A percentile compares a stretch with the other conserved stretches of the same genome.
phyloP scores from a whole-genome alignment of 257 asterid genomes.

The Euphrasia confusa region DNA sequence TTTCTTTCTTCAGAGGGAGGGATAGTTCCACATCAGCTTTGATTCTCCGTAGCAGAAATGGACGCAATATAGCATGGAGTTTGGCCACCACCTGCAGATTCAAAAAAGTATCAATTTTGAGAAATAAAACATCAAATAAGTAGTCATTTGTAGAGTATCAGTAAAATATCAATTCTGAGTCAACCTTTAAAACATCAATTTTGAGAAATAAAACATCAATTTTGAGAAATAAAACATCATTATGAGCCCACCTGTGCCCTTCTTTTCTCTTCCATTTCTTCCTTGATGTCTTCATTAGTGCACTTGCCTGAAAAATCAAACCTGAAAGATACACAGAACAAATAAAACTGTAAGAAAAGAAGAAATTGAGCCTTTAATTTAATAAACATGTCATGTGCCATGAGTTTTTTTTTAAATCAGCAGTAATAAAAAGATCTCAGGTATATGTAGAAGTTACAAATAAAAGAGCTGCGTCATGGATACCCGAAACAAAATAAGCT shows the following conservation, averaged over 20 bases:
- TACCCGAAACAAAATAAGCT: not conserved
- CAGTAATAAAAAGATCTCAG: not conserved
- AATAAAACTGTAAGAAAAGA: constrained; percentile 20
- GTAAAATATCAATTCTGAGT: too few relatives aligned
- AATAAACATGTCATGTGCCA: not conserved
- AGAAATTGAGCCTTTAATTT: not conserved
- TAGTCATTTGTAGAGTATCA: constrained; percentile 11
- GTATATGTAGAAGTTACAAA: not conserved
- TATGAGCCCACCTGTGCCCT: constrained; percentile 59
- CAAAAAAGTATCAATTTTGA: constrained; percentile 10
- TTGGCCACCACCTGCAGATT: constrained; percentile 83
- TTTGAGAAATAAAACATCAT: too few relatives aligned
- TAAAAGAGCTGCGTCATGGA: not conserved
- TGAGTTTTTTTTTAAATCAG: not conserved
- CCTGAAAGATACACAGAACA: constrained; percentile 44
- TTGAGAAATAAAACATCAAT: too few relatives aligned
- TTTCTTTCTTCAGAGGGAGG: constrained; percentile 96
- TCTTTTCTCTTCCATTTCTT: constrained; percentile 82
- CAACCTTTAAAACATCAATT: too few relatives aligned
- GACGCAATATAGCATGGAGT: constrained; percentile 90
- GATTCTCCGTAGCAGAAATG: constrained; percentile 93
- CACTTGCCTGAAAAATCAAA: constrained; percentile 87
- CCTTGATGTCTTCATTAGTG: constrained; percentile 52
- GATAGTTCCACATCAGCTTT: constrained; percentile 80
- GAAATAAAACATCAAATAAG: constrained; percentile 11